Conservation (phyloP, 2,329 filamentous ascomycete species). For the Colletotrichum chrysophilum region DNA sequence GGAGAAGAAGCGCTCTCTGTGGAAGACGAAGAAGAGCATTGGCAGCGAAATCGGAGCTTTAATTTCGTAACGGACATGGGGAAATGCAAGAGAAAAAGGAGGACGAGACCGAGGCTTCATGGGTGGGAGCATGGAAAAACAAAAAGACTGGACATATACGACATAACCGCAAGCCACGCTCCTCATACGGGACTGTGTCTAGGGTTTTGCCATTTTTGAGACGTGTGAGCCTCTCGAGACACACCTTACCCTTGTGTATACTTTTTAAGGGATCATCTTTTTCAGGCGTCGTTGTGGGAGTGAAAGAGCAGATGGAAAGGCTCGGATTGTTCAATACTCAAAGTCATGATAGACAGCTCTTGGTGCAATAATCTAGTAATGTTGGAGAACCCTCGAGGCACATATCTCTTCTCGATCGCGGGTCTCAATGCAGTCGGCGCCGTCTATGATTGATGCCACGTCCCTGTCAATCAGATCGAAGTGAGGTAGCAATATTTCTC, state of each 20-base stretch:
- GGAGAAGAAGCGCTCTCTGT: constrained; percentile 70
- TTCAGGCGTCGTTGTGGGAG: neutral
- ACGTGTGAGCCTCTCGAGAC: neutral
- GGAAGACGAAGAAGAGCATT: constrained; percentile 65
- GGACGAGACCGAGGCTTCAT: neutral
- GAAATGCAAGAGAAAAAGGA: neutral
- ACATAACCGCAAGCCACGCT: neutral
- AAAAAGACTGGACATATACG: constrained; percentile 17
- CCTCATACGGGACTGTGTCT: neutral
- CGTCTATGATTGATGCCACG: neutral
- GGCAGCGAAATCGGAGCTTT: constrained; percentile 53
- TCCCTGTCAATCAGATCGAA: neutral
- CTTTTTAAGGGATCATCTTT: constrained; percentile 11
- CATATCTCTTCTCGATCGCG: neutral
- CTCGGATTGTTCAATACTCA: constrained; percentile 2
- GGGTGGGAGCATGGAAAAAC: neutral
- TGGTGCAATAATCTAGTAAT: constrained; percentile 20
- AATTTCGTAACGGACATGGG: constrained; percentile 36
- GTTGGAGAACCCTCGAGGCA: neutral
- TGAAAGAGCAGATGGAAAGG: constrained; percentile 7
- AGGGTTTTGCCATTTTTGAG: neutral
- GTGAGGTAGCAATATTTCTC: neutral
- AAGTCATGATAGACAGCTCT: constrained; percentile 19
- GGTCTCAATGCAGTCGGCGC: neutral
- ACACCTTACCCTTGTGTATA: constrained; percentile 7